Conservation (phyloP, 2,329 filamentous ascomycete species). For the Exophiala sp. region DNA sequence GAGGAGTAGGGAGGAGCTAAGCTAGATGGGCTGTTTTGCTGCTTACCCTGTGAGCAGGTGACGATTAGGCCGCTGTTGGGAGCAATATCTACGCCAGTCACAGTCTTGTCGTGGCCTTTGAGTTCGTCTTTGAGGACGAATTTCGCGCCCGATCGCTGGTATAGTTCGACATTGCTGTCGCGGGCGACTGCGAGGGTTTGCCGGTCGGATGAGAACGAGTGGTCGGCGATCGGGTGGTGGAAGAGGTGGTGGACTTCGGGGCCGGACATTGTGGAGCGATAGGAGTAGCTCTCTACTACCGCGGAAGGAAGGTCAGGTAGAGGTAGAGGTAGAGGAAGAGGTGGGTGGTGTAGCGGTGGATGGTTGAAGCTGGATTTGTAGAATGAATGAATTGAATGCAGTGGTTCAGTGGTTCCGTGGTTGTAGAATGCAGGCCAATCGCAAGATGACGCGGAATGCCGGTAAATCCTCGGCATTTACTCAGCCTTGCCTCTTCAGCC, state of each 20-base stretch:
- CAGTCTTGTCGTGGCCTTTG: conserved; percentile 92
- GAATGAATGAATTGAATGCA: not conserved
- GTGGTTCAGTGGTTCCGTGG: not conserved
- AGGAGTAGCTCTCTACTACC: conserved; percentile 99
- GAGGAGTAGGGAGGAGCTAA: not conserved
- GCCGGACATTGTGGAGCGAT: conserved; percentile 68
- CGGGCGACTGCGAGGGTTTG: conserved; percentile 82
- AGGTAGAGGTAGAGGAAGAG: not conserved
- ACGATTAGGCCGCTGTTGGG: conserved; percentile 87
- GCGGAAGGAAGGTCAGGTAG: conserved; percentile 31
- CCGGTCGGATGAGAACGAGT: conserved; percentile 93
- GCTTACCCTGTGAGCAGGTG: conserved; percentile 85
- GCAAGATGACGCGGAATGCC: conserved; percentile 11
- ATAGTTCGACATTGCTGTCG: conserved; percentile 86
- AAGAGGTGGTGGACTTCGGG: conserved; percentile 96
- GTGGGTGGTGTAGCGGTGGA: too few species aligned
- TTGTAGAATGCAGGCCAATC: not conserved
- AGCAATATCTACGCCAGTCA: conserved; percentile 94
- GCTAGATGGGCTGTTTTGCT: not conserved
- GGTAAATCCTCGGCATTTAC: conserved; percentile 17
- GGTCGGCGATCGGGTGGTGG: conserved; percentile 91
- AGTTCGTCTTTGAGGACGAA: conserved; percentile 87
- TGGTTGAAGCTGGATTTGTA: conserved; percentile 4
- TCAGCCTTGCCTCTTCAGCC: conserved; percentile 7
- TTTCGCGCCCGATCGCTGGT: conserved; percentile 63